These are phyloP conservation scores for Ganoderma multipileum DNA, from an alignment of 1,284 basidiomycete genomes.

Conservation along the genomic window DNA sequence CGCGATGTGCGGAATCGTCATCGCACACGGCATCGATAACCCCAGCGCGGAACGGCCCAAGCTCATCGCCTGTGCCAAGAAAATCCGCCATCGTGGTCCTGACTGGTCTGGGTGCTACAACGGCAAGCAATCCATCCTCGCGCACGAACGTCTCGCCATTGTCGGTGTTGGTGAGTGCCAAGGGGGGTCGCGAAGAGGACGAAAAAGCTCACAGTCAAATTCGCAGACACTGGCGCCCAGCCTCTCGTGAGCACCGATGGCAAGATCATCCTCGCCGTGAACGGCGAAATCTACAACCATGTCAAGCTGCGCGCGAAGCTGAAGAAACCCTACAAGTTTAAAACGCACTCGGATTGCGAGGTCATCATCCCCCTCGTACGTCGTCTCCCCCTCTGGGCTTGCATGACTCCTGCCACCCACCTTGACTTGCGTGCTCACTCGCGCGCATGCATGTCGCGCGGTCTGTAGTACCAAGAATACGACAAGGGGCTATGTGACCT, in stretches of 20 bases:
- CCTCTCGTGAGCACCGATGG: constrained; percentile 91
- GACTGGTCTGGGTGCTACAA: constrained; percentile 97
- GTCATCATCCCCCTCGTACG: constrained; percentile 92
- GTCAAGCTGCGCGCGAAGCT: constrained; percentile 79
- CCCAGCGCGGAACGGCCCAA: constrained; percentile 72
- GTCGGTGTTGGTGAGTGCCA: constrained; percentile 91
- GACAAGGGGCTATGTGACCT: constrained; percentile 78
- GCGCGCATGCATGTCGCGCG: constrained; percentile 13
- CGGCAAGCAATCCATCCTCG: constrained; percentile 81
- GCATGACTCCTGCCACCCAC: not conserved
- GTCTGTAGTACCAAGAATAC: constrained; percentile 80
- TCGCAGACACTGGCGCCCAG: constrained; percentile 93
- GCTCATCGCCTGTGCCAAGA: constrained; percentile 88
- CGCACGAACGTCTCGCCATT: constrained; percentile 94
- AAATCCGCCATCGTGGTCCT: constrained; percentile 90
- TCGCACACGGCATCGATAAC: constrained; percentile 80
- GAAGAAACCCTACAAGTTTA: constrained; percentile 79
- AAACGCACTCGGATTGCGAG: constrained; percentile 99
- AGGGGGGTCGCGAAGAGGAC: not conserved
- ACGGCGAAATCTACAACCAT: constrained; percentile 99
- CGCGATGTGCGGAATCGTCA: constrained; percentile 90
- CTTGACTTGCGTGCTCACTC: constrained; percentile 5
- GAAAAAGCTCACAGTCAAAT: not conserved
- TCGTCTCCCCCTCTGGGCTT: constrained; percentile 15
- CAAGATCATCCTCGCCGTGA: constrained; percentile 90